A percentile compares a stretch with the other conserved stretches of the same genome.
These are phyloP conservation scores for Trichosanthes cucumerina DNA, from an alignment of 306 rosid genomes.

Conservation along the genomic window DNA sequence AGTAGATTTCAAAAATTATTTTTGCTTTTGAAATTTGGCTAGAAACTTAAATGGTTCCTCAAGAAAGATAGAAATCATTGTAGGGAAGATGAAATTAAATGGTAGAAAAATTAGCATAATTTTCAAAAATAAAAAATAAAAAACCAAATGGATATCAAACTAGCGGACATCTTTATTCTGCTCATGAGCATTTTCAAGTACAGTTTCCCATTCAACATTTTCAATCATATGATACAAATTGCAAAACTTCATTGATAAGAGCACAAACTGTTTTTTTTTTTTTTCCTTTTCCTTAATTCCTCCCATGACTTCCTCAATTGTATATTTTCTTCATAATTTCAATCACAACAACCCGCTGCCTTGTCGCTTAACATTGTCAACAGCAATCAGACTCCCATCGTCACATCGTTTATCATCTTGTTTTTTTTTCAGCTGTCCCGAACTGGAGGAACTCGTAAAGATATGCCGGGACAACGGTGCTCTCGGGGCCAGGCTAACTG, in stretches of 20 bases:
- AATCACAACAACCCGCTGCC: neutral
- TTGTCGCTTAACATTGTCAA: neutral
- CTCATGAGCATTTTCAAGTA: neutral
- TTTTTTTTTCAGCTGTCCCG: slow-evolving; percentile 63
- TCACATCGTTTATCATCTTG: neutral
- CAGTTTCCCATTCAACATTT: neutral
- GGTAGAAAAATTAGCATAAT: too few species aligned
- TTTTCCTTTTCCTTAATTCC: neutral
- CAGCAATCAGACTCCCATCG: neutral
- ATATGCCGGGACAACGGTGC: slow-evolving; percentile 55
- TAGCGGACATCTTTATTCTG: too few species aligned
- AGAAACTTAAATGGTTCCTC: too few species aligned
- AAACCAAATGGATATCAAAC: too few species aligned
- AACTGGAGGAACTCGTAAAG: slow-evolving; percentile 85
- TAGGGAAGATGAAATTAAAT: too few species aligned
- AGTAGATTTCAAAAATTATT: too few species aligned
- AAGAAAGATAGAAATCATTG: too few species aligned
- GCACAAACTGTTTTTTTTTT: neutral
- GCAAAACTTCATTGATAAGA: neutral
- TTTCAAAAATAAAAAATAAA: too few species aligned
- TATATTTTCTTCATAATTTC: neutral
- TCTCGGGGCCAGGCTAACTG: slow-evolving; percentile 92
- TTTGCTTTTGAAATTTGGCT: too few species aligned
- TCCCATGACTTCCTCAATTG: neutral
- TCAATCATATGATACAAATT: neutral